A percentile compares a stretch with the other conserved stretches of the same genome.
Evolutionary conservation across 768 basidiomycete species (phyloP).

Genomic region (Auriculariales sp.): DNA sequence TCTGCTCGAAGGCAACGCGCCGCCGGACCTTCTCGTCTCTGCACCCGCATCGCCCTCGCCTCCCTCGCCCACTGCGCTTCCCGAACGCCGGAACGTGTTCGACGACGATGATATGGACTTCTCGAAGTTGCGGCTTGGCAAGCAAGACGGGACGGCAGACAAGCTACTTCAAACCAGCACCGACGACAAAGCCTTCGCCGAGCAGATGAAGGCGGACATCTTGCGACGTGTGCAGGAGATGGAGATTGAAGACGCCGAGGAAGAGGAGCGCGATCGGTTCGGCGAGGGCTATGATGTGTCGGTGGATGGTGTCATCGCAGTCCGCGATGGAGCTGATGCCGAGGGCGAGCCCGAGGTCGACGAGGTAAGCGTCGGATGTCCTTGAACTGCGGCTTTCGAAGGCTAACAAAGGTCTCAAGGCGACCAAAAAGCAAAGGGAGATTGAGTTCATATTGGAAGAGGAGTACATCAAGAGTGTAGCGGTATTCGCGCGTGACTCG

Average conservation of each 20-base stretch:
- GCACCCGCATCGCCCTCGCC: background rate
- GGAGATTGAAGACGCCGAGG: slow-evolving; percentile 44
- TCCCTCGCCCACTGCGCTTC: slow-evolving; percentile 9
- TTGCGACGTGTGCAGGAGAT: slow-evolving; percentile 59
- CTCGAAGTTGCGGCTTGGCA: slow-evolving; percentile 43
- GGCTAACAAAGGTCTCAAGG: background rate
- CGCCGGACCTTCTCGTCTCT: slow-evolving; percentile 13
- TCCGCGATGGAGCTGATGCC: slow-evolving; percentile 43
- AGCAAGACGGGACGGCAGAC: slow-evolving; percentile 33
- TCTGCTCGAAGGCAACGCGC: slow-evolving; percentile 62
- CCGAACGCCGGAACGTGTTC: slow-evolving; percentile 50
- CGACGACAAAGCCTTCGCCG: slow-evolving; percentile 42
- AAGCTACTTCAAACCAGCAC: slow-evolving; percentile 28
- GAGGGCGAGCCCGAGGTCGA: slow-evolving; percentile 19
- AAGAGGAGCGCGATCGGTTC: slow-evolving; percentile 30
- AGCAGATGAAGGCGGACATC: slow-evolving; percentile 73
- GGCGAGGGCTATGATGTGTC: slow-evolving; percentile 35
- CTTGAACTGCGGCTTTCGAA: background rate
- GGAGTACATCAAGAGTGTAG: slow-evolving; percentile 62
- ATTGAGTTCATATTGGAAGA: slow-evolving; percentile 54
- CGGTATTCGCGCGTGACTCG: slow-evolving; percentile 63
- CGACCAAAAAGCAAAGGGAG: slow-evolving; percentile 8
- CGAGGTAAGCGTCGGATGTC: slow-evolving; percentile 20
- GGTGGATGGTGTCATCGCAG: slow-evolving; percentile 21
- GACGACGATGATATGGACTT: slow-evolving; percentile 60